Evolutionary conservation across 2,329 filamentous ascomycete species (phyloP).

Genomic region (Incumbomyces delicatus): DNA sequence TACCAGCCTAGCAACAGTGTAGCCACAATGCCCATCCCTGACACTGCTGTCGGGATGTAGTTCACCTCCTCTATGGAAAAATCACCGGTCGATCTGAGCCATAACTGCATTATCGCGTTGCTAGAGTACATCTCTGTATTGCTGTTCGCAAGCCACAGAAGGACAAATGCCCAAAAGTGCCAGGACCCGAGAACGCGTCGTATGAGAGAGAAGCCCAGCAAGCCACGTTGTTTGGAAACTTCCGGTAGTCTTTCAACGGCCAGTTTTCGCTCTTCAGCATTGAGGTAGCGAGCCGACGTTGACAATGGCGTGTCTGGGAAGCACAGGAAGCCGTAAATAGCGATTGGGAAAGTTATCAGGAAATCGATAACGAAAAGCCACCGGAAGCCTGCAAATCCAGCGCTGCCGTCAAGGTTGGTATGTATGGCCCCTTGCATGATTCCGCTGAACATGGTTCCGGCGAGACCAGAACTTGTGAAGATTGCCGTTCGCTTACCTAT

Average conservation of each 20-base stretch:
- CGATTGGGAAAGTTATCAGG: constrained; percentile 35
- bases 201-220: constrained; percentile 9
- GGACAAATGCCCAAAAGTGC: constrained; percentile 30
- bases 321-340: constrained; percentile 33
- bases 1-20: constrained; percentile 14
- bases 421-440: constrained; percentile 11
- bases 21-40: constrained; percentile 14
- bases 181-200: constrained; percentile 26
- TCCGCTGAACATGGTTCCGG: constrained; percentile 14
- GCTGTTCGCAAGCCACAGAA: constrained; percentile 46
- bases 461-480: constrained; percentile 27
- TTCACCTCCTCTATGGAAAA: constrained; percentile 14
- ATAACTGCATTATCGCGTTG: constrained; percentile 13
- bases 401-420: constrained; percentile 40
- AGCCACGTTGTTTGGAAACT: constrained; percentile 18
- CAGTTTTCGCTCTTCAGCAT: constrained; percentile 23
- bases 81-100: constrained; percentile 10
- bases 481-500: constrained; percentile 30
- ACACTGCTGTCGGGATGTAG: constrained; percentile 14
- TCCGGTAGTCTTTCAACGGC: constrained; percentile 25
- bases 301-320: constrained; percentile 31
- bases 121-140: constrained; percentile 38
- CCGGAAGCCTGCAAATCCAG: constrained; percentile 37
- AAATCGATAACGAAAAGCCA: constrained; percentile 34
- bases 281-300: constrained; percentile 28